Base-by-base conservation (phyloP, 306 rosid genomes). In the Sesbania bispinosa region DNA sequence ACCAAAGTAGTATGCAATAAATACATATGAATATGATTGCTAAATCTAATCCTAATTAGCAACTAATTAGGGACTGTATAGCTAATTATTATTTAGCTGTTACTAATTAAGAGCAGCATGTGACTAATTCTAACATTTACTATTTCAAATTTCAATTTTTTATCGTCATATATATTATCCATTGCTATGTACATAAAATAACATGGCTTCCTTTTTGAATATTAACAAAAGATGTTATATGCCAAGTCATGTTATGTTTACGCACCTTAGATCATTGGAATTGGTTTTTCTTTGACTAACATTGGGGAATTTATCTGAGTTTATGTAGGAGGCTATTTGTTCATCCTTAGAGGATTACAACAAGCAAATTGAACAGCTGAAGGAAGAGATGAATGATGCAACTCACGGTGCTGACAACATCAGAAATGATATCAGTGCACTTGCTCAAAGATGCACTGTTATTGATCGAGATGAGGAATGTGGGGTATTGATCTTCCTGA, bases 351-450 rank as follows among this genome's bases (percentile, higher is more conserved):
- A 90, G 79, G 98, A 94, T 79, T 94, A 94, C 88, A 90, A 94
- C 90, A 94, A 90, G 87, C 98, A 94, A 85, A 94, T 94, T 71
- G 98, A 94, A 82, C 84, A 68, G 75, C 78, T 94, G 82, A 94
- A 94, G 82, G 83, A 90, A 69, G 98, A 94, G 88, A 94, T 94
- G 98, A 90, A 94, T 74, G 98, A 94, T 80, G 97, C 98, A 70
- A 94, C 98, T 33, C 92, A 86, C 76, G 98, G 97, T 71, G 97
- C 97, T 43, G 97, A 90, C 83, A 91, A 89, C 88, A 94, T 94
- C 74, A 81, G 98, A 78, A 94, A 86, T 73, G 98, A 94, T 85
- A 94, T 94, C 67, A 94, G 87, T 80, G 96, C 97, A 62, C 97
- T 94, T 73, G 97, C 98, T 78, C 98, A 94, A 84, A 90, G 98